phyloP scores from a whole-genome alignment of 2,329 filamentous ascomycete genomes.

The Fusarium virguliforme region DNA sequence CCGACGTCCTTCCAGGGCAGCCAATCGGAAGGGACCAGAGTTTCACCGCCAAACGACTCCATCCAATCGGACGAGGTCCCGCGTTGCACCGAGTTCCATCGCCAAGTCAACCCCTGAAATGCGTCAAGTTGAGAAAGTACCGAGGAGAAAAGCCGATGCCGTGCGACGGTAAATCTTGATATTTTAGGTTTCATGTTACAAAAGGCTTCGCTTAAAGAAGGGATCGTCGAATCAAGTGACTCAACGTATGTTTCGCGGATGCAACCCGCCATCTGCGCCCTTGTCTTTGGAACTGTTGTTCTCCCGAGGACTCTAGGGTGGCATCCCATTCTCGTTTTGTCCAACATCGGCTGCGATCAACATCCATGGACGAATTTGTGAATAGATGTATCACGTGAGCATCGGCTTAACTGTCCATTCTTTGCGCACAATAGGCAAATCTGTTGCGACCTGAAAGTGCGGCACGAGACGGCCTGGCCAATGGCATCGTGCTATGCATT shows the following conservation, averaged over 20 bases:
- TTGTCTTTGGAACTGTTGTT: too few species aligned
- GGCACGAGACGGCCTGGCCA: not conserved
- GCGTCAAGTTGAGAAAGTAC: not conserved
- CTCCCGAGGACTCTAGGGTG: not conserved
- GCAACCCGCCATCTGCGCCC: not conserved
- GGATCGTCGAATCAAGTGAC: not conserved
- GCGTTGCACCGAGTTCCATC: not conserved
- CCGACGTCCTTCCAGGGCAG: not conserved
- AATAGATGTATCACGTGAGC: too few species aligned
- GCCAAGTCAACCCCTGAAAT: slow-evolving; percentile 7
- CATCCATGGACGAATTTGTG: not conserved
- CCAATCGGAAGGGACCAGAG: not conserved
- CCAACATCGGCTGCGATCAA: not conserved
- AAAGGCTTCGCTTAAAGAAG: not conserved
- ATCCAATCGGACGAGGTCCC: not conserved
- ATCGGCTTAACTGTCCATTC: not conserved
- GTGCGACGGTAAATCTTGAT: not conserved
- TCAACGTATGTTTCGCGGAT: not conserved
- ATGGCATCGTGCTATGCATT: not conserved
- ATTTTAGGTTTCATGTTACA: not conserved
- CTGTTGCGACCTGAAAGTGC: not conserved
- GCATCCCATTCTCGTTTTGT: not conserved
- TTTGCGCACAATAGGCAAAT: not conserved
- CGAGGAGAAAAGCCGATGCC: not conserved
- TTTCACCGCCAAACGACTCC: not conserved